Evolutionary conservation across 768 basidiomycete species (phyloP).

Genomic region (Lactarius psammicola): DNA sequence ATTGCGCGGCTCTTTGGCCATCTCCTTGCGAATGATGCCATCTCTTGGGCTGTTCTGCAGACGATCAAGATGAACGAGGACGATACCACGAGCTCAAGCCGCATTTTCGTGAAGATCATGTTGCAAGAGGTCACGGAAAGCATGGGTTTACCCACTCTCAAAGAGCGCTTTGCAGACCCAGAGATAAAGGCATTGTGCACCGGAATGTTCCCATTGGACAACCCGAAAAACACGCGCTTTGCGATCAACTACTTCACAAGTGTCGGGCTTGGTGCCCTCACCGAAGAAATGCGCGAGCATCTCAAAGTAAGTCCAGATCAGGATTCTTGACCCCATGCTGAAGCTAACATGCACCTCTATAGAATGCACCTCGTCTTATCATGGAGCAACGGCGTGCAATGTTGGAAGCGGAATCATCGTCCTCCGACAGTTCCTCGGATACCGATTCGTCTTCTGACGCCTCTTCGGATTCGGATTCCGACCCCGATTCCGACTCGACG

Average conservation of each 20-base stretch:
- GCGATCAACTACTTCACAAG: slow-evolving; percentile 98
- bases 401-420: slow-evolving; percentile 64
- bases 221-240: slow-evolving; percentile 95
- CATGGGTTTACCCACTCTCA: slow-evolving; percentile 85
- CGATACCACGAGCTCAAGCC: slow-evolving; percentile 91
- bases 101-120: slow-evolving; percentile 97
- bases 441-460: slow-evolving; percentile 45
- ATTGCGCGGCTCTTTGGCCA: slow-evolving; percentile 98
- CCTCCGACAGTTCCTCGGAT: slow-evolving; percentile 41
- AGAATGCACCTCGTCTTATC: slow-evolving; percentile 91
- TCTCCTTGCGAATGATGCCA: slow-evolving; percentile 77
- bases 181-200: slow-evolving; percentile 70
- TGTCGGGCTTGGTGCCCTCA: slow-evolving; percentile 84
- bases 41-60: slow-evolving; percentile 86
- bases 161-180: slow-evolving; percentile 86
- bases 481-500: slow-evolving; percentile 40
- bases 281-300: slow-evolving; percentile 96
- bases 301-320: slow-evolving; percentile 61
- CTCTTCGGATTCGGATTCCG: slow-evolving; percentile 41
- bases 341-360: slow-evolving; percentile 20
- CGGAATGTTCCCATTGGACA: slow-evolving; percentile 93
- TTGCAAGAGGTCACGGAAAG: slow-evolving; percentile 94
- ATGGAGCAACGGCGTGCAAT: slow-evolving; percentile 92
- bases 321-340: background rate
- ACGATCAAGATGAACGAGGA: slow-evolving; percentile 94